Base-by-base conservation (phyloP, 139 green algal species). In the Chlorella sorokiniana region DNA sequence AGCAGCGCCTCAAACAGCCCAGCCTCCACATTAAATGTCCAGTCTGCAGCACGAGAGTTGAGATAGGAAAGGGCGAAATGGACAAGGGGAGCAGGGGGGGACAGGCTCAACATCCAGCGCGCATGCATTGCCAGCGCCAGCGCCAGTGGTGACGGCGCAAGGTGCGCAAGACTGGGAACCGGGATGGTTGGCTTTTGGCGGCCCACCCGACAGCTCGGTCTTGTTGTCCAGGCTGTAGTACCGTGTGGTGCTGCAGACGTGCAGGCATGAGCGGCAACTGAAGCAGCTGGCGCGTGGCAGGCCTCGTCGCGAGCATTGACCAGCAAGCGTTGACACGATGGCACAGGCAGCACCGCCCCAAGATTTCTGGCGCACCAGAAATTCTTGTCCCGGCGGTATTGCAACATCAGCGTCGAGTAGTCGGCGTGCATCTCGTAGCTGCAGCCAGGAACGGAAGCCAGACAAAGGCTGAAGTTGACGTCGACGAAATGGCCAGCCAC, bases 1-100 rank as follows among this genome's bases (percentile, higher is more conserved):
- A 78, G 71, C 48, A 78, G 71, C 71, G 33, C n/a, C 71, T 78
- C 71, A 23, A 78, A 33, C 23, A 78, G 48, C 4, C 52, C 73
- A 5, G 38, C 22, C 29, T 69, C 73, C 35, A 68, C 3, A 11
- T 27, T 51, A 38, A 69, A 69, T 1, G 41, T 42, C 73, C 73
- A 69, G 8, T 31, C 73, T 79, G 73, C 51, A 48, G n/a, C 14
- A 35, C 33, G 1, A 8, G 42, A 16, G 25, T 18, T 10, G 3
- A 29, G 31, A 54, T 20, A 45, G 68, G 1, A 27, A 16, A 33
- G 33, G 3, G 3, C 25, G 16, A 33, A 2, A 33, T n/a, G 25
- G 27, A 23, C 6, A 61, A 61, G 52, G 9, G 52, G 52, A 20
- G 27, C 27, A 23, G 22, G 22, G 27, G 52, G 52, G 9, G 52